phyloP scores from a whole-genome alignment of 495 filamentous ascomycete genomes.

The Aspergillus cavernicola region DNA sequence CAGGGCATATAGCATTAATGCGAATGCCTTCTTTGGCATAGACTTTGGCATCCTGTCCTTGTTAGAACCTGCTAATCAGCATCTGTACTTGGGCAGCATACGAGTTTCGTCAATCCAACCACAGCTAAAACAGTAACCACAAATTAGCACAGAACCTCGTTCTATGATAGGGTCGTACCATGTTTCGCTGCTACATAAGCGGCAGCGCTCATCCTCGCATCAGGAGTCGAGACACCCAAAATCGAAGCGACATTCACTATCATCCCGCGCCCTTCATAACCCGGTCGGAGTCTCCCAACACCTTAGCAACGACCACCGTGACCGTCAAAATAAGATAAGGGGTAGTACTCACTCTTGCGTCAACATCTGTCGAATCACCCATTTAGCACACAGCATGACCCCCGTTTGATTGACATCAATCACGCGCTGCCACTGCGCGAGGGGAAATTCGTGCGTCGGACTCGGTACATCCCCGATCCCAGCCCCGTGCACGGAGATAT shows the following conservation, averaged over 20 bases:
- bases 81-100: too few species aligned
- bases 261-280: conserved; percentile 23
- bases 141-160: neutral
- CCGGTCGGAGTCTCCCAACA: conserved; percentile 12
- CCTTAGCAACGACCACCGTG: neutral
- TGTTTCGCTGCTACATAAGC: conserved; percentile 44
- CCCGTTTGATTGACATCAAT: conserved; percentile 46
- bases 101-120: conserved; percentile 41
- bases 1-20: conserved; percentile 50
- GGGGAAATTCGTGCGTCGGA: conserved; percentile 27
- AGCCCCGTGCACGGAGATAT: conserved; percentile 51
- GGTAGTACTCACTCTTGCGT: conserved; percentile 33
- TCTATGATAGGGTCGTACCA: conserved; percentile 24
- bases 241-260: conserved; percentile 32
- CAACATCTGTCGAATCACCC: conserved; percentile 47
- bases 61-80: too few species aligned
- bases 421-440: conserved; percentile 39
- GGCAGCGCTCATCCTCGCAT: conserved; percentile 19
- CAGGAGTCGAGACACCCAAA: conserved; percentile 23
- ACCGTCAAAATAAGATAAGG: neutral
- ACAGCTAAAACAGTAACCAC: conserved; percentile 14
- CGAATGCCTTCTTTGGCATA: conserved; percentile 43
- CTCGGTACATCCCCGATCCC: conserved; percentile 26
- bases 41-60: conserved; percentile 35
- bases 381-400: conserved; percentile 45